Evolutionary conservation across 805 yeast genomes (phyloP).

Genomic region (Candida khao-thaluensis): DNA sequence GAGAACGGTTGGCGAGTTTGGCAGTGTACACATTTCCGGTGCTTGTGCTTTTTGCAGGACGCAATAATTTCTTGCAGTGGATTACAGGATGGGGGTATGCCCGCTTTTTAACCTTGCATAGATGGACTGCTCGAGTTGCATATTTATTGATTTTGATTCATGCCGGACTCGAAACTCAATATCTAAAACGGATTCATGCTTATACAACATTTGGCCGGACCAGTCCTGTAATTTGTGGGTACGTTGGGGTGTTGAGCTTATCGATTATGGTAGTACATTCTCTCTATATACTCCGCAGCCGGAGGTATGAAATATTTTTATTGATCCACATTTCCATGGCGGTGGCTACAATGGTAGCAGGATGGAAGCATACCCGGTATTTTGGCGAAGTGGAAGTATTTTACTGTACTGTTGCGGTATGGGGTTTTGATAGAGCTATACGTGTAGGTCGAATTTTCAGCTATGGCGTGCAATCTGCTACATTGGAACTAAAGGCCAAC

Average conservation of each 20-base stretch:
- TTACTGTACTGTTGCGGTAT: conserved; percentile 33
- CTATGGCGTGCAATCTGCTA: conserved; percentile 36
- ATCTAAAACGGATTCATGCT: conserved; percentile 7
- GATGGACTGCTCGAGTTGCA: conserved; percentile 58
- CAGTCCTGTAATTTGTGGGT: conserved; percentile 30
- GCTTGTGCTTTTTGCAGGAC: conserved; percentile 63
- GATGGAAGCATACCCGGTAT: conserved; percentile 39
- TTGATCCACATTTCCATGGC: conserved; percentile 37
- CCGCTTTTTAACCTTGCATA: conserved; percentile 63
- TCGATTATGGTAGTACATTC: conserved; percentile 30
- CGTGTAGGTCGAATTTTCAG: conserved; percentile 25
- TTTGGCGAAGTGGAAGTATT: conserved; percentile 29
- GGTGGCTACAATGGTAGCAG: conserved; percentile 43
- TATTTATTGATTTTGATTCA: conserved; percentile 53
- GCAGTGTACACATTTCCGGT: conserved; percentile 55
- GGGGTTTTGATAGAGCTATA: conserved; percentile 35
- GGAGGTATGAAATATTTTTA: conserved; percentile 37
- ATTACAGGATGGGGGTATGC: conserved; percentile 63
- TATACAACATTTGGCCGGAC: conserved; percentile 39
- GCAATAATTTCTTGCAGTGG: conserved; percentile 68
- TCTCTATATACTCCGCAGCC: conserved; percentile 31
- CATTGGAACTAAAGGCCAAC: conserved; percentile 23
- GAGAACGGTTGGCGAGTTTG: conserved; percentile 50
- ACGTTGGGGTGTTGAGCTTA: conserved; percentile 35
- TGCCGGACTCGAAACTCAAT: conserved; percentile 51